Evolutionary conservation across 352 stramenopile species (phyloP), one percentile per base, ranked within the genome.

Genomic region (Thraustotheca clavata): DNA sequence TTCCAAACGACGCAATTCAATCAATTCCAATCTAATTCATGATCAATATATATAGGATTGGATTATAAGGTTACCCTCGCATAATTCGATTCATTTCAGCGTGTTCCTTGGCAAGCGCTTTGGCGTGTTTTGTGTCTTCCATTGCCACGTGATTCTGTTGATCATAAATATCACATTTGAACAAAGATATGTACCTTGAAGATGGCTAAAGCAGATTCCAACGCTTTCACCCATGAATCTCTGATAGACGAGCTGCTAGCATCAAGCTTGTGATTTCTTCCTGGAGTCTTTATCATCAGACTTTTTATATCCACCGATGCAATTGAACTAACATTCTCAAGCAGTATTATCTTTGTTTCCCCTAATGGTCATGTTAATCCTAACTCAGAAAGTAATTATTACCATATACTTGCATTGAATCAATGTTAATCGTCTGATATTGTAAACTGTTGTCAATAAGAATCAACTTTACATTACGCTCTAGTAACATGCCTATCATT

Each of bases 1-100:
- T 22, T 65, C 12, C 5, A 39, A 4, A 18, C 47, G 46, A 12
- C 57, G 57, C 24, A 54, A 4, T 24, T 65, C 57, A 20, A 65
- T 54, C 4, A 46, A 65, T 26, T 65, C 57, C 38, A 65, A 20
- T 26, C 57, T 65, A 50, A 3, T 40, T 9, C 40, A 34, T 26
- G 22, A 3, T n/a, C 4, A 52, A 14, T 3, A 50, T 29, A 24
- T 27, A 20, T 61, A 47, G 34, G 14, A 62, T 16, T 4, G 7
- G 31, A 6, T 6, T 50, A 33, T 24, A 24, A 9, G 34, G 9
- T 18, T 65, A 65, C 57, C 57, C 57, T 50, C 43, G 20, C 12
- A 65, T 65, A n/a, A 65, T 46, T 2, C 57, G 57, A 16, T 27
- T 54, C 57, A 65, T 55, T 27, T 65, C 57, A 20, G 24, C n/a